A percentile compares a stretch with the other conserved stretches of the same genome.
Conservation (phyloP, 192 early-diverging fungal species). For the Mortierella claussenii region DNA sequence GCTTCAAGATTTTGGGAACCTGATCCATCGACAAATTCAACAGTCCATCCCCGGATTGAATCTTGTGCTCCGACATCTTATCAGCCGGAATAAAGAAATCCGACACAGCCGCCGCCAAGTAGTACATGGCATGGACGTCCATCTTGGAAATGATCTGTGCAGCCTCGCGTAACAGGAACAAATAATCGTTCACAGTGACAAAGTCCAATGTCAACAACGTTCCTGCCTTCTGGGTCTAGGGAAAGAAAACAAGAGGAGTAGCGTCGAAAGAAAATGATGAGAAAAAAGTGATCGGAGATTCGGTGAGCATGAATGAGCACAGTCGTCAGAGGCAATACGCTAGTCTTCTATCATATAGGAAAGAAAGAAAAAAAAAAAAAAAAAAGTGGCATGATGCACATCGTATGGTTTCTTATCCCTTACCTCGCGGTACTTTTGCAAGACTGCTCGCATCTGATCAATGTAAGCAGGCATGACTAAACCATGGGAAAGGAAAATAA, state of each 20-base stretch:
- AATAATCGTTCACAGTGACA: constrained; percentile 91
- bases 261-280: too few relatives aligned
- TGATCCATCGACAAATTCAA: constrained; percentile 92
- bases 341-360: too few relatives aligned
- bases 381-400: neutral
- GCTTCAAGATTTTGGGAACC: constrained; percentile 96
- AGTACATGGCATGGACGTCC: constrained; percentile 85
- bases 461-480: constrained; percentile 76
- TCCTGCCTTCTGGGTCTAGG: constrained; percentile 66
- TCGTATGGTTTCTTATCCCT: constrained; percentile 13
- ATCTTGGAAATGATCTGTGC: constrained; percentile 75
- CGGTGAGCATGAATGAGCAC: too few relatives aligned
- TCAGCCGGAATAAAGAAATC: constrained; percentile 98
- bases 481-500: neutral
- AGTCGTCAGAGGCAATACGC: too few relatives aligned
- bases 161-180: constrained; percentile 86
- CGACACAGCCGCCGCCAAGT: constrained; percentile 96
- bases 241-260: too few relatives aligned
- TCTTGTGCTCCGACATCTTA: constrained; percentile 97
- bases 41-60: constrained; percentile 90
- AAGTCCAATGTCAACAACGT: constrained; percentile 87
- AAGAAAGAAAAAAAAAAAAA: too few relatives aligned
- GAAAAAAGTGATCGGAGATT: too few relatives aligned
- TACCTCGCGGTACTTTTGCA: constrained; percentile 74
- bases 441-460: constrained; percentile 69